Percentiles rank a stretch among this genome's conserved stretches.
Evolutionary conservation across 805 yeast species (phyloP).

Genomic region (Kuraishia molischiana): DNA sequence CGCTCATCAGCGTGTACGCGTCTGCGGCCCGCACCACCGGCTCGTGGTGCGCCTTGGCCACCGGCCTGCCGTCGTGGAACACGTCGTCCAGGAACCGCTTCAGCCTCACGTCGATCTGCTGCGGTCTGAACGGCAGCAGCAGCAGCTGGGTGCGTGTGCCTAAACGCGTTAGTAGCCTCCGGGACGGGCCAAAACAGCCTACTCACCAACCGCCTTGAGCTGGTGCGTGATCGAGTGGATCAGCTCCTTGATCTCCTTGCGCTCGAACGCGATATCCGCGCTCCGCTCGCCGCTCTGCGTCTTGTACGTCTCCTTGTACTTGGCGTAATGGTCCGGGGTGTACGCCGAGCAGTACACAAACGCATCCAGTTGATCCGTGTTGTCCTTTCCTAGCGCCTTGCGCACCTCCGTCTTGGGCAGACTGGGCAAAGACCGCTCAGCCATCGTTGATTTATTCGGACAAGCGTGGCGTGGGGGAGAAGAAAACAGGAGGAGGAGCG

Average conservation of each 20-base stretch:
- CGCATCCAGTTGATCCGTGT: conserved; percentile 10
- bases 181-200: background rate
- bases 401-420: background rate
- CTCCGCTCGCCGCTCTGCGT: background rate
- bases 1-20: conserved; percentile 62
- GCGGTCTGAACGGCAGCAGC: conserved; percentile 70
- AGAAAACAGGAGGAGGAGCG: too few relatives aligned
- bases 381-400: background rate
- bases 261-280: conserved; percentile 34
- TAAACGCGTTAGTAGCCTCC: background rate
- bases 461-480: too few relatives aligned
- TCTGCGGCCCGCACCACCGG: conserved; percentile 42
- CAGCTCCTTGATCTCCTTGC: conserved; percentile 57
- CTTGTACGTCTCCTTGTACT: conserved; percentile 5
- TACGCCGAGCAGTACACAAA: conserved; percentile 21
- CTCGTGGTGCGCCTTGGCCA: conserved; percentile 28
- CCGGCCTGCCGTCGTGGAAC: conserved; percentile 48
- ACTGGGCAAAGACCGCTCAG: background rate
- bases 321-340: conserved; percentile 13
- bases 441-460: too few relatives aligned
- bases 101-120: conserved; percentile 50
- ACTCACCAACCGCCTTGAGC: conserved; percentile 50
- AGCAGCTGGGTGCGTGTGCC: conserved; percentile 58
- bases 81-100: conserved; percentile 45
- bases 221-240: conserved; percentile 67